Conservation (phyloP, 2,329 filamentous ascomycete genomes). For the Coleophoma crateriformis region DNA sequence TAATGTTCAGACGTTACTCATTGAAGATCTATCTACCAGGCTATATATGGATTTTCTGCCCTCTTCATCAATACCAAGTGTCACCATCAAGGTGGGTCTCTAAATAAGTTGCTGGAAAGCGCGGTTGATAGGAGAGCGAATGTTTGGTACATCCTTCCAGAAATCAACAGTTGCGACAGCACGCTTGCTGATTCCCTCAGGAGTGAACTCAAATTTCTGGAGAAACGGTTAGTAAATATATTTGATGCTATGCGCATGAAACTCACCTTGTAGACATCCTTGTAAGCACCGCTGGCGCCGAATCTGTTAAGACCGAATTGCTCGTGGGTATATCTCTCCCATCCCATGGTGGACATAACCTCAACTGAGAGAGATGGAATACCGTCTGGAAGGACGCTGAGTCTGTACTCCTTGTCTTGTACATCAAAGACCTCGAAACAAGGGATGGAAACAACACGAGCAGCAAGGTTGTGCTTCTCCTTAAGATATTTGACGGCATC, state of each 20-base stretch:
- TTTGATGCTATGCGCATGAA: background rate
- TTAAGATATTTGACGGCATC: slow-evolving; percentile 89
- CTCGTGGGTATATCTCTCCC: slow-evolving; percentile 99
- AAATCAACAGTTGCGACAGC: slow-evolving; percentile 89
- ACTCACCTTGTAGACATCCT: slow-evolving; percentile 89
- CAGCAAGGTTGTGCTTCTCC: slow-evolving; percentile 81
- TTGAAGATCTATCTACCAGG: background rate
- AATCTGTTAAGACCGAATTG: slow-evolving; percentile 99
- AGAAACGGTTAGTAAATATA: slow-evolving; percentile 31
- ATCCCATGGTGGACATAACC: slow-evolving; percentile 95
- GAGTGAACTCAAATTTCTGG: slow-evolving; percentile 98
- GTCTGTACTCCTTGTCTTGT: slow-evolving; percentile 90
- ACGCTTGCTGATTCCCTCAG: slow-evolving; percentile 93
- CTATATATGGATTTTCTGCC: background rate
- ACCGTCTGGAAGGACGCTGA: slow-evolving; percentile 87
- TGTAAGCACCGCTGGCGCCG: slow-evolving; percentile 94
- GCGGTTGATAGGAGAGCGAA: slow-evolving; percentile 93
- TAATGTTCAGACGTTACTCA: no score
- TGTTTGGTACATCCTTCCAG: slow-evolving; percentile 88
- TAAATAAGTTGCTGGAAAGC: slow-evolving; percentile 98
- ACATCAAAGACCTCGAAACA: slow-evolving; percentile 96
- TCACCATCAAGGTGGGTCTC: slow-evolving; percentile 16
- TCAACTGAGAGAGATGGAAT: slow-evolving; percentile 92
- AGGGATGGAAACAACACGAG: slow-evolving; percentile 90
- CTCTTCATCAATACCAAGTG: background rate